These are phyloP conservation scores for Nakazawaea populi DNA, from an alignment of 805 yeast genomes.

Conservation along the genomic window DNA sequence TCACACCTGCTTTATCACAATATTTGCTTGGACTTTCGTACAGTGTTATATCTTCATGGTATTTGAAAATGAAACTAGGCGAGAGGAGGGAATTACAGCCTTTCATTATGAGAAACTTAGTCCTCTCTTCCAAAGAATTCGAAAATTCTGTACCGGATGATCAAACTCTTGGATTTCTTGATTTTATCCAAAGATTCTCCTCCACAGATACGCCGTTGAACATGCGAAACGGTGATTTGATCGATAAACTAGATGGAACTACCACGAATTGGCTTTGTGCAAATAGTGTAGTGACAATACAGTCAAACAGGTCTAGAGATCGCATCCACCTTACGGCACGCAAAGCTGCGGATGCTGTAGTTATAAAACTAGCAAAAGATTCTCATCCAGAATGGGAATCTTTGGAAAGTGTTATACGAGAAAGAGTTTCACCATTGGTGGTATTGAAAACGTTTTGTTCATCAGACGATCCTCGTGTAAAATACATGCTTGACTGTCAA, in stretches of 20 bases:
- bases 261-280: neutral
- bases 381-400: too few relatives aligned
- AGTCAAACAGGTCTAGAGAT: neutral
- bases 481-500: neutral
- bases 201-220: conserved; percentile 56
- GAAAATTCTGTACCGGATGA: conserved; percentile 32
- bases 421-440: neutral
- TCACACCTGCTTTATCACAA: conserved; percentile 47
- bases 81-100: conserved; percentile 57
- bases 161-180: conserved; percentile 58
- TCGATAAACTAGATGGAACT: conserved; percentile 4
- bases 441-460: neutral
- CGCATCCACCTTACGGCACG: neutral
- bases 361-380: neutral
- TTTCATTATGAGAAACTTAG: conserved; percentile 54
- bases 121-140: conserved; percentile 24
- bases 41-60: conserved; percentile 67
- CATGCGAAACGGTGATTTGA: conserved; percentile 19
- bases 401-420: too few relatives aligned
- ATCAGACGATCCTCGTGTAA: neutral
- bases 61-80: conserved; percentile 51
- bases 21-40: conserved; percentile 62
- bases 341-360: neutral
- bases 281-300: neutral
- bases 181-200: conserved; percentile 62